Base-by-base conservation (phyloP, 2,329 filamentous ascomycete species). In the Hymenoscyphus salicellus region DNA sequence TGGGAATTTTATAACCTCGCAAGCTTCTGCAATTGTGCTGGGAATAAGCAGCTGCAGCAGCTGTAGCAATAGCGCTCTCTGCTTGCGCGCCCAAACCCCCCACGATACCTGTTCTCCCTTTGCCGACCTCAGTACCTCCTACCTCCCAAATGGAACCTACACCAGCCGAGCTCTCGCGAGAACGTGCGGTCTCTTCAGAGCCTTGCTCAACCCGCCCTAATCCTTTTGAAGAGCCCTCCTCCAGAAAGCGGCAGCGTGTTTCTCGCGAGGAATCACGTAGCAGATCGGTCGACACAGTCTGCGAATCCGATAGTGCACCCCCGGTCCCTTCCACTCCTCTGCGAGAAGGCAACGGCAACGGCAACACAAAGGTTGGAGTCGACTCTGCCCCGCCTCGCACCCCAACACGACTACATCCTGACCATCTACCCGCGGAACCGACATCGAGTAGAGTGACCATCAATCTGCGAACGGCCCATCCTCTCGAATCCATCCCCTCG, bases 211-310 rank as follows among this genome's bases (percentile, higher is more conserved):
- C 83, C 70, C 83, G 86, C 68, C 84, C 84, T 61, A 88, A 89
- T 69, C 86, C 86, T 49, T 89, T 88, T 75, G 82, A 87, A 87
- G 83, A 85, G 32, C 65, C 68, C 55, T 69, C 72, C 38, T 70
- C 86, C 63, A 81, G 86, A 69, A 89, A 89, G 76, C 84, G 86
- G 61, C 85, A 84, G 68, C 83, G 86, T 70, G 86, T 85, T 33
- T 88, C 86, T 16, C 77, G 81, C 60, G 82, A 82, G 63, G 81
- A 78, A 64, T 87, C 85, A 30, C 80, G 82, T 65, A 84, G 82
- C 71, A 78, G 78, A 65, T 86, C 85, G 23, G 76, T 81, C 70
- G 82, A 84, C 61, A 72, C 71, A 30, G 67, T 65, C 49, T 60
- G 55, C 33, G 66, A 69, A 58, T 63, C 66, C 14, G 70, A 72